phyloP scores from a whole-genome alignment of 1,139 yeast species.

The Meyerozyma carpophila region DNA sequence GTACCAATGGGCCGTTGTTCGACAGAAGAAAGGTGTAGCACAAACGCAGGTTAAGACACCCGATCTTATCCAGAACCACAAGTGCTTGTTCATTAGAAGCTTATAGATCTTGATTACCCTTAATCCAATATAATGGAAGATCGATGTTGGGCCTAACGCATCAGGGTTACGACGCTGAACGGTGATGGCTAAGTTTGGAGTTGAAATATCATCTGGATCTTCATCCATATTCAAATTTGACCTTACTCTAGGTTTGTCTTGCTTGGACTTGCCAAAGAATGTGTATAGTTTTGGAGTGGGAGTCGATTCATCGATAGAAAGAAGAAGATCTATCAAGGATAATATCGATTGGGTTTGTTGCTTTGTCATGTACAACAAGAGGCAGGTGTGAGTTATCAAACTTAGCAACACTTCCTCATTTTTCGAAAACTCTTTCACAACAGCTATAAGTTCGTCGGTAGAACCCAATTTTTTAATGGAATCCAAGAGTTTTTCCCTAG shows the following conservation, averaged over 20 bases:
- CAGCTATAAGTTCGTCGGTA: slow-evolving; percentile 10
- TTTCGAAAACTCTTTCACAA: slow-evolving; percentile 8
- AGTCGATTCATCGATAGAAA: slow-evolving; percentile 21
- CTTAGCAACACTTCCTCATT: slow-evolving; percentile 24
- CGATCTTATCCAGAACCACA: slow-evolving; percentile 31
- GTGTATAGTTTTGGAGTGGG: slow-evolving; percentile 22
- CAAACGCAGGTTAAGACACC: slow-evolving; percentile 20
- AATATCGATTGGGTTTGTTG: slow-evolving; percentile 13
- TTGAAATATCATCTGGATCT: slow-evolving; percentile 2
- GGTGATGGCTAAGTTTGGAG: slow-evolving; percentile 8
- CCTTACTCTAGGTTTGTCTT: slow-evolving; percentile 8
- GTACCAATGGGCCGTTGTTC: slow-evolving; percentile 29
- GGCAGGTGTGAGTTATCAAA: slow-evolving; percentile 23
- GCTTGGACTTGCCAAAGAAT: slow-evolving; percentile 15
- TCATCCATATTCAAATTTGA: not conserved
- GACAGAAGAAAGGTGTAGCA: slow-evolving; percentile 25
- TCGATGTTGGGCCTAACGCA: slow-evolving; percentile 21
- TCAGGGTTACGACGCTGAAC: slow-evolving; percentile 25
- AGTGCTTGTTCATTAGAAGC: slow-evolving; percentile 14
- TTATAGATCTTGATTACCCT: slow-evolving; percentile 13
- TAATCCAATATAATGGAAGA: slow-evolving; percentile 17
- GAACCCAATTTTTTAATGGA: slow-evolving; percentile 10
- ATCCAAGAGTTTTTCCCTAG: slow-evolving; percentile 5
- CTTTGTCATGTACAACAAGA: slow-evolving; percentile 18
- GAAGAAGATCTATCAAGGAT: slow-evolving; percentile 20